Base-by-base conservation (phyloP, 371 early-diverging fungal genomes). In the Mortierella sp. region DNA sequence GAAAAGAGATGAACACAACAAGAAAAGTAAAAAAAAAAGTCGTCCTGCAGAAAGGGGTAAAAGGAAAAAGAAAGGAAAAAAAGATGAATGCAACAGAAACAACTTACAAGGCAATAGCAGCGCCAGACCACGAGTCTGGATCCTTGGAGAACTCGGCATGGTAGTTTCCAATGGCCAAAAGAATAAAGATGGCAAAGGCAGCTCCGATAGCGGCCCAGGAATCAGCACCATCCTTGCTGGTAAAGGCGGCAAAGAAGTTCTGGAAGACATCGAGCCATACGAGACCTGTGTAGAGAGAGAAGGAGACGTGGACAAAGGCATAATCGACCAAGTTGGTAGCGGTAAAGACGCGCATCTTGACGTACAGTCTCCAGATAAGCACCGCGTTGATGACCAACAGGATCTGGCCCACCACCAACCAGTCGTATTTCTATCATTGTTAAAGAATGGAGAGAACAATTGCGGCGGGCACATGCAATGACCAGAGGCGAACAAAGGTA, bases 171-270 rank as follows among this genome's bases (percentile, higher is more conserved):
- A 85, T 65, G 50, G 77, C 77, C 52, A 79, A 47, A 10, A 85
- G 65, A 52, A 79, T 34, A 68, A 81, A 73, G 57, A 85, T 38
- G 58, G 85, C 24, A 28, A 28, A 16, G 42, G 81, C 77, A 5
- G 85, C 85, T 5, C 77, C 81, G 10, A 58, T 2, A 65, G 81
- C 81, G 21, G 81, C 65, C 81, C 73, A 77, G 10, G 82, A 79
- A 10, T 31, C 58, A 10, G 85, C 79, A 6, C 77, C 80, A 3
- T 77, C 77, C 72, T 74, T 77, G 55, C 47, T 47, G 7, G 85
- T 85, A 70, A 85, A 85, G 34, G 85, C 85, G 3, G 85, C 80
- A 72, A 85, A 85, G 73, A 85, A 81, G 82, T 85, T 85, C 21
- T 85, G 85, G 71, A 81, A 77, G 71, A 81, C 79, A 72, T 85